Evolutionary conservation across 2,329 filamentous ascomycete genomes (phyloP).

Genomic region (Hymenoscyphus fructigenus): DNA sequence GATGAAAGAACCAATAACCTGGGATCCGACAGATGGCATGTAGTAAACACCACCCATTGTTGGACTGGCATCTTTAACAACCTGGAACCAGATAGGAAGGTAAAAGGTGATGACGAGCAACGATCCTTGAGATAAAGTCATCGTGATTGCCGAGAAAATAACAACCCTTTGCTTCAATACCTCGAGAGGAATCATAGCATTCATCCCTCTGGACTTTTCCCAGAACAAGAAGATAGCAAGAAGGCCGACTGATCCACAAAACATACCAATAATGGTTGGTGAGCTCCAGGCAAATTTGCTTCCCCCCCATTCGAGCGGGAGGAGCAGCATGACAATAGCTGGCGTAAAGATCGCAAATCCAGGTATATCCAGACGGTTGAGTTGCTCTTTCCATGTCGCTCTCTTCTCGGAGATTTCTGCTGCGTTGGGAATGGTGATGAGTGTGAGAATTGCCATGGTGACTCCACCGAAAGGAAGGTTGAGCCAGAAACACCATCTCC

Average conservation of each 20-base stretch:
- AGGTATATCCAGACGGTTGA: slow-evolving; percentile 35
- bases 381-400: slow-evolving; percentile 12
- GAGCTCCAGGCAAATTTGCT: slow-evolving; percentile 30
- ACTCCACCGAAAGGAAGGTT: slow-evolving; percentile 42
- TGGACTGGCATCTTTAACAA: slow-evolving; percentile 30
- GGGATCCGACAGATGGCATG: slow-evolving; percentile 26
- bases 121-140: slow-evolving; percentile 17
- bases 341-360: slow-evolving; percentile 37
- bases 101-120: slow-evolving; percentile 26
- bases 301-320: slow-evolving; percentile 48
- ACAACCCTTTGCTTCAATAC: slow-evolving; percentile 25
- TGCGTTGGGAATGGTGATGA: slow-evolving; percentile 37
- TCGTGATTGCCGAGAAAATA: slow-evolving; percentile 15
- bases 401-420: neutral
- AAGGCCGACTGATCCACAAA: slow-evolving; percentile 31
- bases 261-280: slow-evolving; percentile 36
- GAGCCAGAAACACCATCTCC: slow-evolving; percentile 31
- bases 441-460: slow-evolving; percentile 36
- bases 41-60: slow-evolving; percentile 31
- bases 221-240: slow-evolving; percentile 33
- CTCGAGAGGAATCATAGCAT: slow-evolving; percentile 37
- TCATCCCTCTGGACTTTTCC: slow-evolving; percentile 43
- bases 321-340: slow-evolving; percentile 38
- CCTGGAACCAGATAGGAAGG: slow-evolving; percentile 37
- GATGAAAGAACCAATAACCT: slow-evolving; percentile 21